Evolutionary conservation across 495 filamentous ascomycete genomes (phyloP).

Genomic region (Aspergillus bridgeri): DNA sequence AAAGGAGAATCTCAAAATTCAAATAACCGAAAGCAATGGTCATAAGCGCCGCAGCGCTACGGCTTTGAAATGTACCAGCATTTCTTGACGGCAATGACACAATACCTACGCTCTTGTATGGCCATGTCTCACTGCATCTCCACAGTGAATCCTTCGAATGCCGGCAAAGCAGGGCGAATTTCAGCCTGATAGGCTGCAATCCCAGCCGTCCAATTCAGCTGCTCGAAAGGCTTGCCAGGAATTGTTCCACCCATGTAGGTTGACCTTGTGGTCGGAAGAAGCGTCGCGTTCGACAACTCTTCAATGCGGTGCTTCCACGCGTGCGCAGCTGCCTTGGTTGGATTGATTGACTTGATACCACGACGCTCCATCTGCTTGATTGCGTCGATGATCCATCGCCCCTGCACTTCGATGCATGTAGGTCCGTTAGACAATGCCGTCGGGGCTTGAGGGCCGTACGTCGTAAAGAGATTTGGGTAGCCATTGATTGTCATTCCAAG

Average conservation of each 20-base stretch:
- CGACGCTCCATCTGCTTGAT: constrained; percentile 40
- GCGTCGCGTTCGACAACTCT: constrained; percentile 37
- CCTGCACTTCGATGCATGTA: constrained; percentile 45
- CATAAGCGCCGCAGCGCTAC: too few relatives aligned
- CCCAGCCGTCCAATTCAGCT: constrained; percentile 42
- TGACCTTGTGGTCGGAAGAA: constrained; percentile 45
- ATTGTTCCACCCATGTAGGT: constrained; percentile 52
- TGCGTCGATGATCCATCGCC: constrained; percentile 49
- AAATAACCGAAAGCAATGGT: too few relatives aligned
- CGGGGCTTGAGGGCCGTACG: constrained; percentile 50
- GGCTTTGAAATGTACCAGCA: too few relatives aligned
- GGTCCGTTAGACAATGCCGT: constrained; percentile 50
- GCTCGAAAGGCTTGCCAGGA: constrained; percentile 49
- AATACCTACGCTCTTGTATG: not conserved
- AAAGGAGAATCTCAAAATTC: too few relatives aligned
- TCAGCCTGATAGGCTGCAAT: constrained; percentile 33
- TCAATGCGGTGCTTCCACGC: constrained; percentile 43
- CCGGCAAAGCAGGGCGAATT: constrained; percentile 29
- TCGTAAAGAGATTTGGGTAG: constrained; percentile 55
- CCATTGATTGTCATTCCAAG: constrained; percentile 46
- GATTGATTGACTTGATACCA: constrained; percentile 39
- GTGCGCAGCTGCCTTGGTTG: constrained; percentile 43
- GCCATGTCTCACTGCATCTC: constrained; percentile 14
- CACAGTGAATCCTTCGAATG: constrained; percentile 30
- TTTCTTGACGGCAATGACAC: not conserved